Percentiles rank a stretch among this genome's conserved stretches.
These are phyloP conservation scores for Thermochaetoides thermophila DNA, from an alignment of 495 filamentous ascomycete species.

Conservation along the genomic window DNA sequence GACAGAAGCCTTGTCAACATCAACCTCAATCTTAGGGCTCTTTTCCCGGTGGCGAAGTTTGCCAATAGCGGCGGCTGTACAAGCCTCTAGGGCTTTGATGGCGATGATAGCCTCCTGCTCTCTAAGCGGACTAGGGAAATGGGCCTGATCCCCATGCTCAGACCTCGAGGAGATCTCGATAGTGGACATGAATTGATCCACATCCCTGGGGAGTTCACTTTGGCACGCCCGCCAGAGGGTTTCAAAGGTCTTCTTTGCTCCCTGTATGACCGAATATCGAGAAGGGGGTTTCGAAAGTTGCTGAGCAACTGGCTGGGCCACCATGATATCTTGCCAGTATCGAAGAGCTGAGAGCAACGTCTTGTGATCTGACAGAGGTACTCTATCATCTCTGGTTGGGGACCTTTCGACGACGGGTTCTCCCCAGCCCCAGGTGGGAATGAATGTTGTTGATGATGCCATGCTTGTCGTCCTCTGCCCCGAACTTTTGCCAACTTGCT, in stretches of 20 bases:
- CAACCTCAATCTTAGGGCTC: conserved; percentile 37
- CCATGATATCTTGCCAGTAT: conserved; percentile 1
- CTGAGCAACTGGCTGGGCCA: too few species aligned
- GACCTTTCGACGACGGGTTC: too few species aligned
- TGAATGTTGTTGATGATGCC: too few species aligned
- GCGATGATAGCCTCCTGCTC: conserved; percentile 54
- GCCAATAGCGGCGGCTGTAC: conserved; percentile 47
- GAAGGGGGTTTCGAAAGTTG: background rate
- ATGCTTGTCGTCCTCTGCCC: too few species aligned
- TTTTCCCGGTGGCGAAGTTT: conserved; percentile 36
- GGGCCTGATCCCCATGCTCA: conserved; percentile 16
- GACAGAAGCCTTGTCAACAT: conserved; percentile 46
- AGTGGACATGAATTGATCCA: conserved; percentile 20
- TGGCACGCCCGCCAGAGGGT: conserved; percentile 12
- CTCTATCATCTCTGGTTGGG: too few species aligned
- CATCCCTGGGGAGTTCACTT: conserved; percentile 17
- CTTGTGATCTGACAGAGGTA: too few species aligned
- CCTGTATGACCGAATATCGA: conserved; percentile 15
- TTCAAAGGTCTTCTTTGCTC: conserved; percentile 16
- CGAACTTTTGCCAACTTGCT: too few species aligned
- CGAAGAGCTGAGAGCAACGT: conserved; percentile 5
- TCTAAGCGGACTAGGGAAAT: conserved; percentile 52
- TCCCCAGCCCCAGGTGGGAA: too few species aligned
- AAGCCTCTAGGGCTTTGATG: conserved; percentile 56
- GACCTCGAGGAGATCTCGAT: too few species aligned